Percentiles rank a stretch among this genome's conserved stretches.
phyloP scores from a whole-genome alignment of 305 asterid species.

The Ajuga reptans region DNA sequence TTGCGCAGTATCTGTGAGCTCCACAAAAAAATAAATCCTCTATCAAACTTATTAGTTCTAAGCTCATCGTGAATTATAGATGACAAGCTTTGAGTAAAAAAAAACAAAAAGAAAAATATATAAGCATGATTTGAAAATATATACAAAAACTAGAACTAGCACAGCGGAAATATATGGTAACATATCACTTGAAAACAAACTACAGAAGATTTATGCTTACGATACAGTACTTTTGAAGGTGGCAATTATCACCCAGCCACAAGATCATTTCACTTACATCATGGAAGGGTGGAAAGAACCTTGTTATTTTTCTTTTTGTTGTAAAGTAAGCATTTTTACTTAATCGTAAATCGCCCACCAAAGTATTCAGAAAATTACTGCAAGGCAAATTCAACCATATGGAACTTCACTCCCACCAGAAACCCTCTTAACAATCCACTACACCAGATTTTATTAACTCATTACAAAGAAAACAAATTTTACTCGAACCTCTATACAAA shows the following conservation, averaged over 20 bases:
- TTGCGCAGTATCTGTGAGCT: constrained; percentile 14
- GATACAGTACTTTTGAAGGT: background rate
- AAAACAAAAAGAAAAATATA: background rate
- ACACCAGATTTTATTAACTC: background rate
- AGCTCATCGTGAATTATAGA: background rate
- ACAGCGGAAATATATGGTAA: background rate
- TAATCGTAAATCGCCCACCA: background rate
- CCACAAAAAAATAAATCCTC: background rate
- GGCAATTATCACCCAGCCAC: background rate
- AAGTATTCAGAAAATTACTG: background rate
- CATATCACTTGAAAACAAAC: background rate
- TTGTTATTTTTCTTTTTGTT: background rate
- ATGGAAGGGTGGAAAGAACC: background rate
- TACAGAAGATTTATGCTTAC: background rate
- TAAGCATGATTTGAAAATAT: background rate
- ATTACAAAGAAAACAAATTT: background rate
- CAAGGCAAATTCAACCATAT: background rate
- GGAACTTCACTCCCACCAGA: constrained; percentile 1
- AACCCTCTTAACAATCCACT: background rate
- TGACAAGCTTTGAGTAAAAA: background rate
- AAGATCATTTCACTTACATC: background rate
- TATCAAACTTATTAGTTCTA: background rate
- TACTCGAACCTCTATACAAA: background rate
- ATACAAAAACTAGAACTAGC: background rate
- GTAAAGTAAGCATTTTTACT: background rate